Evolutionary conservation across 257 asterid genomes (phyloP), one percentile per base, ranked within the genome.

Genomic region (Penstemon eatonii): DNA sequence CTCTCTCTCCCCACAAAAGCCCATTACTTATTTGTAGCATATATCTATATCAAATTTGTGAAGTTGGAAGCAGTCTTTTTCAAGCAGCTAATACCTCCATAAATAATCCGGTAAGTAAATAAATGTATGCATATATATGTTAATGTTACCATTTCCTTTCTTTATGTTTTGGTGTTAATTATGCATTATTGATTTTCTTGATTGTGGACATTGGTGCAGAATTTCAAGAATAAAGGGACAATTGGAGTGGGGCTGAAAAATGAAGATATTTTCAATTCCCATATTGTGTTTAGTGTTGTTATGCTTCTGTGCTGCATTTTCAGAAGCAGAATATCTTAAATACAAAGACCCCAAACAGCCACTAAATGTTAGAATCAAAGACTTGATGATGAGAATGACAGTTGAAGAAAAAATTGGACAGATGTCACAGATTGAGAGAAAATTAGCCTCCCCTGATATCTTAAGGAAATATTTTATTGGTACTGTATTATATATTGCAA

Each of bases 401-500:
- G 69, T 82, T 65, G 82, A 74, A 9, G 90, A 84, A 64, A 87
- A 87, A 71, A 84, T 87, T 53, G 95, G 89, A 0, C 89, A 87
- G 78, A 87, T 84, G 87, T 66, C 82, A 37, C 89, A 87, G 77
- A 71, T 87, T 70, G 94, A 85, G 60, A 73, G 90, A 66, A 18
- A 39, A 8, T 42, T 65, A 44, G 84, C 83, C 4, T 63, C 83
- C 3, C 63, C 77, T 12, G 67, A 76, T 6, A 56, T 82, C 33
- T 60, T 87, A 73, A 84, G 74, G 19, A 78, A 84, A 6, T 81
- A 84, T 68, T 75, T 72, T 68, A 81, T 87, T 5, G 90, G 88
- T 83, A 68, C 4, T 36, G 33, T 25, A 25, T 25, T 25, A 1
- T 25, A 25, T 25, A 25, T 25, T 25, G 33, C 8, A 53, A 8